These are phyloP conservation scores for Exophiala oligosperma DNA, from an alignment of 2,329 filamentous ascomycete species.

Conservation along the genomic window DNA sequence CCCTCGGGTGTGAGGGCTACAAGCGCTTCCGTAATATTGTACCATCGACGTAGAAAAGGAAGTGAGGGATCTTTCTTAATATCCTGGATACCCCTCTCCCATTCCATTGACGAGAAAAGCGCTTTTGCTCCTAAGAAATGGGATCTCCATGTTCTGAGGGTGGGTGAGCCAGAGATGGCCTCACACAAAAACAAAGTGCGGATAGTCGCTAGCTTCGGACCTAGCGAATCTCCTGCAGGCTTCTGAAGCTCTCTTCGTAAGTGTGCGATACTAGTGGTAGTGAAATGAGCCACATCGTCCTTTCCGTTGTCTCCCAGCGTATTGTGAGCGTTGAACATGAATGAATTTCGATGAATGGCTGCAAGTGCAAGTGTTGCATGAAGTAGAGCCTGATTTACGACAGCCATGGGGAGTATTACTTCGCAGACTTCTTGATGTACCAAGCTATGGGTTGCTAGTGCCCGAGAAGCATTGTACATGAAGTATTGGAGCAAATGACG, in stretches of 20 bases:
- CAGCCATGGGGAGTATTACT: conserved; percentile 46
- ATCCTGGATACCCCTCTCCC: conserved; percentile 35
- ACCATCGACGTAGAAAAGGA: conserved; percentile 34
- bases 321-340: conserved; percentile 37
- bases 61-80: conserved; percentile 33
- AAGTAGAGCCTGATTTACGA: conserved; percentile 43
- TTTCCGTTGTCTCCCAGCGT: conserved; percentile 37
- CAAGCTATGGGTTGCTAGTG: conserved; percentile 5
- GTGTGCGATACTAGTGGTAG: conserved; percentile 43
- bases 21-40: conserved; percentile 12
- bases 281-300: conserved; percentile 38
- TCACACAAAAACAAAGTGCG: conserved; percentile 45
- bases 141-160: conserved; percentile 40
- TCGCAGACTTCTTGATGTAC: conserved; percentile 37
- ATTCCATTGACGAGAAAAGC: conserved; percentile 31
- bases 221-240: neutral
- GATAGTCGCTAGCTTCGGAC: conserved; percentile 41
- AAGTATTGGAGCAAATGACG: conserved; percentile 7
- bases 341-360: conserved; percentile 42
- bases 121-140: conserved; percentile 45
- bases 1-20: conserved; percentile 7
- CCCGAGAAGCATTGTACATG: conserved; percentile 9
- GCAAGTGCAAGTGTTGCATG: conserved; percentile 46
- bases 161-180: conserved; percentile 44
- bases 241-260: conserved; percentile 42